Base-by-base conservation (phyloP, 345 rosid genomes). In the Eutrema heterophyllum region DNA sequence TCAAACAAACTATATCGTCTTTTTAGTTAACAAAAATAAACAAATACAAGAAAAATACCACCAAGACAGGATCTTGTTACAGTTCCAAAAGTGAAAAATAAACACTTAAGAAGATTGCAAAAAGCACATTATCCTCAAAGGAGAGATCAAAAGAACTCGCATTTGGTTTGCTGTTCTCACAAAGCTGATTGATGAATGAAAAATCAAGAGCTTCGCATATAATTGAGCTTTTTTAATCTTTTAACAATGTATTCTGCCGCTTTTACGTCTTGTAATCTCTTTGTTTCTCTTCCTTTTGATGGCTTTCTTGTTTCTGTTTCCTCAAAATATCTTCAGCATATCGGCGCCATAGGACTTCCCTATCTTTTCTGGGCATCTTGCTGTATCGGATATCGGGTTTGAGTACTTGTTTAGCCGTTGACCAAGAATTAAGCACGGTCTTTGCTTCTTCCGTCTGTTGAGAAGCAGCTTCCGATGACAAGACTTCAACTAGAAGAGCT, bases 391-490 rank as follows among this genome's bases (percentile, higher is more conserved):
- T 81, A 76, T 95, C 97, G 1, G 83, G 67, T 82, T 90, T 95
- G 16, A 92, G 83, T 52, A 86, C 74, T 29, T 83, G 91, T 81
- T 90, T 95, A 32, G 97, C 96, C 0, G 89, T 86, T 44, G 99
- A 90, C 99, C 99, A 95, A 0, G 98, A 95, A 74, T 87, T 89
- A 29, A 95, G 85, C 60, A 83, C 83, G 1, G 94, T 86, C 78
- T 86, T 95, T 64, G 89, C 89, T 36, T 85, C 93, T 68, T 88
- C 96, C 1, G 89, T 83, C 80, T 82, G 81, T 64, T 82, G 84
- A 43, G 96, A 62, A 74, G 91, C 86, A 38, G 94, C 86, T 65
- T 87, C 97, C 9, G 80, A 73, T 29, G 90, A 92, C 46, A 95
- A 74, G 48, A 81, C 89, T 86, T 92, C 98, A 5, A 81, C 72